Base-by-base conservation (phyloP, 441 rosid species). In the Adansonia rubrostipa region DNA sequence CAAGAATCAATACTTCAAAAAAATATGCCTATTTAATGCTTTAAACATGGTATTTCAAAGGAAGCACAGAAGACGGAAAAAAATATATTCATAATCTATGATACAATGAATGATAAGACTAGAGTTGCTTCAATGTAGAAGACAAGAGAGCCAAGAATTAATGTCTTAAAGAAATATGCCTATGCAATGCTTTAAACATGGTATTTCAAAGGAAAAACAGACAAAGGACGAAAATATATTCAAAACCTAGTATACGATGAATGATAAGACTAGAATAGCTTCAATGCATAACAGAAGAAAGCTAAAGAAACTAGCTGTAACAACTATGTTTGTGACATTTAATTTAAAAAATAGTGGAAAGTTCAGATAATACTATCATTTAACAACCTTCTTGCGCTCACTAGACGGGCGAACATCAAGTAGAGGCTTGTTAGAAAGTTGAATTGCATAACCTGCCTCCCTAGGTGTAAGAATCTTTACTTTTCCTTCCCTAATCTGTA, bases 381-480 rank as follows among this genome's bases (percentile, higher is more conserved):
- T 22, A 17, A 5, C n/a, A 54, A 90, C 98, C 93, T 93, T 96
- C 71, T 86, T 75, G 44, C 64, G 91, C 83, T 95, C 98, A 54
- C 80, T 80, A 68, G 95, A 87, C 2, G 98, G 97, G 9, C 97
- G 95, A 71, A 95, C 98, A 77, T 95, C 99, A 9, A 93, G 93
- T 14, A 95, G 80, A 50, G 92, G 89, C 83, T 93, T 95, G 81
- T 87, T 85, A 14, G 98, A 90, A 65, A 95, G 93, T 80, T 92
- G 96, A 86, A 92, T 83, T n/a, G 95, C 98, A 87, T 96, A 92
- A 68, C 98, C 97, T 54, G 97, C 98, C 87, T 95, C 97, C 82
- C 88, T 91, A 9, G 96, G 96, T 45, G 93, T 84, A 66, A 96
- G 90, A 80, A 89, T 80, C 86, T 96, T 96, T 60, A 96, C 92